phyloP scores from a whole-genome alignment of 2,329 filamentous ascomycete genomes.

The Aspergillus pseudoglaucus region DNA sequence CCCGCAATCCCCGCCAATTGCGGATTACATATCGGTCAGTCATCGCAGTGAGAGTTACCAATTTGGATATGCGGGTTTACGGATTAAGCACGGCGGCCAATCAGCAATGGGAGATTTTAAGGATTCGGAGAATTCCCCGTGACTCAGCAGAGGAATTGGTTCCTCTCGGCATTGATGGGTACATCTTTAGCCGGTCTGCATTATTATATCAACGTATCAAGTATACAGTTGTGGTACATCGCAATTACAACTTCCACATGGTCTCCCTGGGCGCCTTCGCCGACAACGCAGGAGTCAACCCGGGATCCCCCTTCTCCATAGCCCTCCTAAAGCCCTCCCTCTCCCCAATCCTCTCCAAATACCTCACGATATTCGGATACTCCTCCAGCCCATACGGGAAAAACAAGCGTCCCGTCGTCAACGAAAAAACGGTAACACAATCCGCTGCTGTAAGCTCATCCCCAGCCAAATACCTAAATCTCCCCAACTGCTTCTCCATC shows the following conservation, averaged over 20 bases:
- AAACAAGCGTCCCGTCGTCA: constrained; percentile 57
- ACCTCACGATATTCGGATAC: constrained; percentile 42
- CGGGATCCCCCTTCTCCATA: constrained; percentile 46
- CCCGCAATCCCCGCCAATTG: not conserved
- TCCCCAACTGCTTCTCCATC: constrained; percentile 45
- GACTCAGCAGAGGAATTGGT: not conserved
- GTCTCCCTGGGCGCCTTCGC: too few species aligned
- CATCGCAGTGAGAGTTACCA: not conserved
- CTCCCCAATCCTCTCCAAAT: constrained; percentile 39
- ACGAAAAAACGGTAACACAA: constrained; percentile 54
- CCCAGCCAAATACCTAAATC: constrained; percentile 53
- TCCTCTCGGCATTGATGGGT: not conserved
- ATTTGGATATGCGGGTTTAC: not conserved
- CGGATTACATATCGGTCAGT: not conserved
- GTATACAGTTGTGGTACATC: not conserved
- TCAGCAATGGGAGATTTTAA: not conserved
- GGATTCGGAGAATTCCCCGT: not conserved
- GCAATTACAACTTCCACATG: too few species aligned
- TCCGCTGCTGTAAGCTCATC: constrained; percentile 59
- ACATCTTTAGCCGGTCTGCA: not conserved
- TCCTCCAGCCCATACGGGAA: constrained; percentile 36
- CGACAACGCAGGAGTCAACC: constrained; percentile 27
- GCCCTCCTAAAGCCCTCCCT: constrained; percentile 45
- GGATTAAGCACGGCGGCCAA: not conserved
- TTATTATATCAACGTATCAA: not conserved